Evolutionary conservation across 192 early-diverging fungal species (phyloP), one percentile per base, ranked within the genome.

Genomic region (Thoreauomyces humboldtii): DNA sequence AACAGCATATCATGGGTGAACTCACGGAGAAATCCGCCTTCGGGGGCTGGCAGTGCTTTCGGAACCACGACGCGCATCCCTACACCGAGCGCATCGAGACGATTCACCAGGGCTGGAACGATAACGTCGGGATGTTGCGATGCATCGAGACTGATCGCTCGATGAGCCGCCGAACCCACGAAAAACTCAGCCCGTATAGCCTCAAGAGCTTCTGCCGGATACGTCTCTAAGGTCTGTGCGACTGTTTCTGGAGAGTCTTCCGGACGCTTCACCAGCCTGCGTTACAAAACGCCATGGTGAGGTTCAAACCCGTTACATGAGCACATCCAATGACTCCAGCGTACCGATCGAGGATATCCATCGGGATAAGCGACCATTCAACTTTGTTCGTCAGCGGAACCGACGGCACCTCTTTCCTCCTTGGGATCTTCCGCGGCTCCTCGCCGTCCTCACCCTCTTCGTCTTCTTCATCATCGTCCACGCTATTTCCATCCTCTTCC

Each of bases 251-350:
- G 66, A 21, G 46, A 46, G 44, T 80, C 73, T 63, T 77, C 76
- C 0, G 77, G 78, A n/a, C 67, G 63, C 52, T 77, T 75, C 47
- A 83, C 51, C 2, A 83, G 59, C 33, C 79, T 80, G 43, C 21
- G 7, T 14, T 19, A 9, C n/a, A n/a, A n/a, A n/a, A n/a, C n/a
- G n/a, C n/a, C n/a, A n/a, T n/a, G n/a, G n/a, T n/a, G n/a, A n/a
- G n/a, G n/a, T n/a, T n/a, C n/a, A n/a, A n/a, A n/a, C n/a, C n/a
- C n/a, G n/a, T n/a, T n/a, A n/a, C n/a, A n/a, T n/a, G n/a, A n/a
- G n/a, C n/a, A n/a, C n/a, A n/a, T n/a, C n/a, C n/a, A n/a, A n/a
- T n/a, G n/a, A n/a, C n/a, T n/a, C n/a, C n/a, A n/a, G n/a, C 14
- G 32, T 69, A 74, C 74, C 76, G 57, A 19, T 69, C 65, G 28